These are phyloP conservation scores for Aristolochia fimbriata DNA, from an alignment of 164 flowering plant genomes.

Conservation along the genomic window DNA sequence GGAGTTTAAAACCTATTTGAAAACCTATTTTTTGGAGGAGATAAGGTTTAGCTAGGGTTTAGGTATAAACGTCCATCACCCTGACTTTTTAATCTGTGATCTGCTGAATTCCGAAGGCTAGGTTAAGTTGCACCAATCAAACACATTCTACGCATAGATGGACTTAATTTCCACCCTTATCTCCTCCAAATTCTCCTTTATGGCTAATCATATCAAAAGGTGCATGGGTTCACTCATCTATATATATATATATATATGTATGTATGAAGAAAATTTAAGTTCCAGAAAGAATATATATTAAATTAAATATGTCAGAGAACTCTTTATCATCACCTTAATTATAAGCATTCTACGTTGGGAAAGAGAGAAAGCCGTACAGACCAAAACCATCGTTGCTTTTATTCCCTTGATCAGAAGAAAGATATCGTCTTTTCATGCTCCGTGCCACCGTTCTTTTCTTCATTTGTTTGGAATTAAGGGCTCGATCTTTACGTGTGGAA, in stretches of 20 bases:
- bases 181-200: constrained; percentile 10
- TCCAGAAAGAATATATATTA: not conserved
- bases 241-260: too few species aligned
- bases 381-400: not conserved
- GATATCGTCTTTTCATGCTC: not conserved
- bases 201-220: constrained; percentile 19
- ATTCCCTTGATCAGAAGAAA: not conserved
- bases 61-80: too few species aligned
- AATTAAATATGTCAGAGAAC: too few species aligned
- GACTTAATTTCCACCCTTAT: constrained; percentile 3
- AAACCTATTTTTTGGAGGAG: too few species aligned
- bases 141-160: not conserved
- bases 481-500: constrained; percentile 30
- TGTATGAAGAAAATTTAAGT: constrained; percentile 18
- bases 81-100: too few species aligned
- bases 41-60: too few species aligned
- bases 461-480: constrained; percentile 16
- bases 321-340: too few species aligned
- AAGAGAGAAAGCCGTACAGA: too few species aligned
- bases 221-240: constrained; percentile 17
- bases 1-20: too few species aligned
- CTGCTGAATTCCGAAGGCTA: too few species aligned
- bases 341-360: too few species aligned
- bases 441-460: constrained; percentile 1
- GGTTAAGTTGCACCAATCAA: too few species aligned